A percentile compares a stretch with the other conserved stretches of the same genome.
Conservation (phyloP, 495 filamentous ascomycete genomes). For the Usnea hakonensis region DNA sequence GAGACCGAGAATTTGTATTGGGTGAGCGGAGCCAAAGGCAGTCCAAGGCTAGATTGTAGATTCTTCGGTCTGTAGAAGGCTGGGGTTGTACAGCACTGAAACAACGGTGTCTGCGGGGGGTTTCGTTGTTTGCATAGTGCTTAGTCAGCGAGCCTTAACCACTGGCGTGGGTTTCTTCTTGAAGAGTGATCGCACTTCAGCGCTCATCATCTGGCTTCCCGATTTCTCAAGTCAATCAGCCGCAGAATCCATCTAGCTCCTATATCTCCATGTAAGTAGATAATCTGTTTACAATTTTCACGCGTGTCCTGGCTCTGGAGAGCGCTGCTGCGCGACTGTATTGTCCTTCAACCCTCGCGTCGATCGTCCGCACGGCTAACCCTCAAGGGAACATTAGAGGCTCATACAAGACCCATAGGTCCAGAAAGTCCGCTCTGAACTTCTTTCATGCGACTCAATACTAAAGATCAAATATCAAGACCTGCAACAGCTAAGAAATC, state of each 20-base stretch:
- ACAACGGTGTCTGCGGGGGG: not conserved
- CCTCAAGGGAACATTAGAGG: conserved; percentile 9
- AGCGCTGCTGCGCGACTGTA: conserved; percentile 7
- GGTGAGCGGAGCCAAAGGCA: not conserved
- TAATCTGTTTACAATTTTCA: not conserved
- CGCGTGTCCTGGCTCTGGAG: not conserved
- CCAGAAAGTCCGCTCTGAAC: not conserved
- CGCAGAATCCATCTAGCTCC: not conserved
- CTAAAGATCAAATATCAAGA: too few relatives aligned
- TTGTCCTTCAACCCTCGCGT: conserved; percentile 15
- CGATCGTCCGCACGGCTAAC: conserved; percentile 16
- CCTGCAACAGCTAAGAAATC: not conserved
- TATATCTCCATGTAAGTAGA: not conserved
- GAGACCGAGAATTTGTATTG: not conserved
- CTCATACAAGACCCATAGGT: not conserved
- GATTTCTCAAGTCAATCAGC: not conserved
- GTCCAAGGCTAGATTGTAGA: not conserved
- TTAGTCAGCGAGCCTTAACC: conserved; percentile 15
- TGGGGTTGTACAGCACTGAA: not conserved
- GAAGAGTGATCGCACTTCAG: conserved; percentile 2
- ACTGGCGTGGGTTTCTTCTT: conserved; percentile 5
- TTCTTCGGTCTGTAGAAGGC: not conserved
- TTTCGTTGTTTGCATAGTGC: not conserved
- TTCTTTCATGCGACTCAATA: not conserved
- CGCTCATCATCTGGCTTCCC: not conserved